Evolutionary conservation across 2,329 filamentous ascomycete species (phyloP).

Genomic region (Cryphonectria radicalis): DNA sequence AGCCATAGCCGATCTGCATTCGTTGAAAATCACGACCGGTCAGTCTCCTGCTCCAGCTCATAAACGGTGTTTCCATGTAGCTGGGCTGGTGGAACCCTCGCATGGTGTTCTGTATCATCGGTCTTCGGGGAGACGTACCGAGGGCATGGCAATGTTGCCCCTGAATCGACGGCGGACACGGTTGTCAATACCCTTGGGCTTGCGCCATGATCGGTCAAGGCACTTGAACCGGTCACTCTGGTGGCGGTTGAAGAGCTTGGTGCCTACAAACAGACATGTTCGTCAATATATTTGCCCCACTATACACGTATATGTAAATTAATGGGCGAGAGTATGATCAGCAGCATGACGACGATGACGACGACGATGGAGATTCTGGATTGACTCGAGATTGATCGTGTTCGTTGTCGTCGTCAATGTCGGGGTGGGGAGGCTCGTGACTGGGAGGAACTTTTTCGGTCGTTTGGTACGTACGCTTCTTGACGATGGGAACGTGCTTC

Average conservation of each 20-base stretch:
- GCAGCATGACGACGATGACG: background rate
- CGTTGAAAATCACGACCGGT: slow-evolving; percentile 19
- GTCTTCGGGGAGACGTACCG: slow-evolving; percentile 67
- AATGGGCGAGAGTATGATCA: slow-evolving; percentile 20
- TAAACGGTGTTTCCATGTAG: background rate
- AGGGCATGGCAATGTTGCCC: slow-evolving; percentile 95
- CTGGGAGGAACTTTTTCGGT: slow-evolving; percentile 28
- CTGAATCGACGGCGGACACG: slow-evolving; percentile 96
- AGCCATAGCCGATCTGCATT: slow-evolving; percentile 91
- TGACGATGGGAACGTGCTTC: slow-evolving; percentile 99
- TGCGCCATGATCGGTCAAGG: slow-evolving; percentile 90
- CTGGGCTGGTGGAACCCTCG: background rate
- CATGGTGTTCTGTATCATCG: background rate
- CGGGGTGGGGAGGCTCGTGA: slow-evolving; percentile 17
- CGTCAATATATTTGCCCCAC: slow-evolving; percentile 43
- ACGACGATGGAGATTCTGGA: background rate
- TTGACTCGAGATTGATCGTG: slow-evolving; percentile 9
- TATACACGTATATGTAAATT: slow-evolving; percentile 25
- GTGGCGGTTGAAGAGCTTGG: slow-evolving; percentile 94
- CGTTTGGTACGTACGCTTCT: slow-evolving; percentile 86
- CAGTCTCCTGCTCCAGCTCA: background rate
- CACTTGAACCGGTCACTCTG: slow-evolving; percentile 97
- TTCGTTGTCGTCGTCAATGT: slow-evolving; percentile 10
- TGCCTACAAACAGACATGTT: slow-evolving; percentile 63
- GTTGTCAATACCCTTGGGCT: slow-evolving; percentile 99